Evolutionary conservation across 2,329 filamentous ascomycete species (phyloP), one percentile per base, ranked within the genome.

Genomic region (Trichophyton verrucosum): DNA sequence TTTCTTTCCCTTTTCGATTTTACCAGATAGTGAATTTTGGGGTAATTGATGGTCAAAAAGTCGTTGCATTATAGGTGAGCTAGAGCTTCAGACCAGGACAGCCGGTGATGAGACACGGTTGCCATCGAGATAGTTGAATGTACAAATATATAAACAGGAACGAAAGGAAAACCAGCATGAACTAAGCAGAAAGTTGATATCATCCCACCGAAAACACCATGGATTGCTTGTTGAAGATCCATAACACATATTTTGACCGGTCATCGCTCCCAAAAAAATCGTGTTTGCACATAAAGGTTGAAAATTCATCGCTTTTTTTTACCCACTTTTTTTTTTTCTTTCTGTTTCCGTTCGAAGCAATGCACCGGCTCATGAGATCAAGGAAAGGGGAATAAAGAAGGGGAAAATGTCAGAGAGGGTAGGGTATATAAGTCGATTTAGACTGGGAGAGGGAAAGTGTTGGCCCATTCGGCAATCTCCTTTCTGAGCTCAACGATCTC

Each of bases 391-490:
- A 53, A 30, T 62, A 58, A 49, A 6, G 33, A 33, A 47, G 47
- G 33, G 40, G 62, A 38, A 40, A 47, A 59, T 27, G 15, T 40
- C 22, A 11, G 33, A 53, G 22, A 15, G 15, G 27, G 15, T 38
- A 13, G 3, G 13, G 27, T 36, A 3, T 27, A 33, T 36, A n/a
- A 3, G 27, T n/a, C 30, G 58, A 60, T 66, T 74, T 76, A 76
- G 62, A 76, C 70, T 64, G 94, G 94, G 64, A 99, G 87, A 71
- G 94, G 94, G 88, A 96, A 99, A 67, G 83, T 84, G 73, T 82
- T 82, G 73, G 89, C 89, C 92, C 92, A 99, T 57, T 78, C 78
- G 55, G 89, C 81, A 74, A 99, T 91, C 82, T 97, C 92, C 80
- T 90, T 87, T 80, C 86, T 88, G 74, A 96, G 82, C 68, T 82